Conservation (phyloP, 2,329 filamentous ascomycete species). For the Elsinoe arachidis region DNA sequence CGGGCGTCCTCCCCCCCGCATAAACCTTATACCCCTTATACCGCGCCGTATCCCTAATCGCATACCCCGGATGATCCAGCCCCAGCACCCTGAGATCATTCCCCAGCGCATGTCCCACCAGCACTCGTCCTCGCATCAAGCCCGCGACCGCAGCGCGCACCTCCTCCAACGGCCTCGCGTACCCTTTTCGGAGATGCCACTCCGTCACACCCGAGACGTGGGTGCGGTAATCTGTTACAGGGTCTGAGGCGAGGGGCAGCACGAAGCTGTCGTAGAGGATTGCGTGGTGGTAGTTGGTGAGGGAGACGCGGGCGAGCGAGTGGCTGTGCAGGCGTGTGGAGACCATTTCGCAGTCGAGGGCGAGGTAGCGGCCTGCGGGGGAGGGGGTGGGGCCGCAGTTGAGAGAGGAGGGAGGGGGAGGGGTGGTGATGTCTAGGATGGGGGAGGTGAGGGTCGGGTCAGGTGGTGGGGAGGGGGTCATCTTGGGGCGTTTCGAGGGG, state of each 20-base stretch:
- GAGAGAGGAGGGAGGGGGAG: conserved; percentile 35
- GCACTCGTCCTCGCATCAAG: conserved; percentile 60
- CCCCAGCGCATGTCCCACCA: conserved; percentile 76
- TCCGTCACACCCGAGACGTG: conserved; percentile 72
- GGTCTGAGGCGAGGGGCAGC: conserved; percentile 48
- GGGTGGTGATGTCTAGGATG: conserved; percentile 34
- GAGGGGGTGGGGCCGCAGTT: conserved; percentile 41
- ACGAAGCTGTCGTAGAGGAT: conserved; percentile 95
- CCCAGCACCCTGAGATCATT: conserved; percentile 68
- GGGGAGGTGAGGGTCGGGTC: conserved; percentile 54
- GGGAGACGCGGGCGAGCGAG: conserved; percentile 72
- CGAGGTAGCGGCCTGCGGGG: conserved; percentile 77
- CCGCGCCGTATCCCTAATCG: conserved; percentile 77
- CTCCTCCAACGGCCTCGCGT: conserved; percentile 53
- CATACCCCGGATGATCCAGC: conserved; percentile 66
- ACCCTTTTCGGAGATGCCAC: conserved; percentile 54
- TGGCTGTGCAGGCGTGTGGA: conserved; percentile 60
- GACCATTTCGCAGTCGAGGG: conserved; percentile 98
- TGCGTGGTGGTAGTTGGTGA: conserved; percentile 88
- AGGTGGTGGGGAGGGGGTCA: conserved; percentile 49
- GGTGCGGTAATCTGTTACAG: conserved; percentile 89
- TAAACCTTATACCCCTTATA: conserved; percentile 64
- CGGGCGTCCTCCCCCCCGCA: conserved; percentile 60
- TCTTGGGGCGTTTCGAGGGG: conserved; percentile 31
- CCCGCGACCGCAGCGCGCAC: conserved; percentile 65